Conservation (phyloP, 768 basidiomycete species). For the Suillus placidus region DNA sequence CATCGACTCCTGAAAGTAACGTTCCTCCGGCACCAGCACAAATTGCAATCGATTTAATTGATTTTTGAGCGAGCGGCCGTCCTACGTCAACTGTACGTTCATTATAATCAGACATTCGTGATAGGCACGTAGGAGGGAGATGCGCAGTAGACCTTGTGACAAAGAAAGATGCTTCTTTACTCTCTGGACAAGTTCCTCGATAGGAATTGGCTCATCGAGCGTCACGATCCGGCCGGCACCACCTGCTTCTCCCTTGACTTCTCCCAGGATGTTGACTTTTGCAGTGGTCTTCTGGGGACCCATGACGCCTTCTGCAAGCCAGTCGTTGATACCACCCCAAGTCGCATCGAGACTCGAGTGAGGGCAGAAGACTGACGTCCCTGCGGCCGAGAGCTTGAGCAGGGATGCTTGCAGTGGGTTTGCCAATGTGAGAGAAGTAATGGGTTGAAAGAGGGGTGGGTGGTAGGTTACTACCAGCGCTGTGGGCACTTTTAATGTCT, state of each 20-base stretch:
- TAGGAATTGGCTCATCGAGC: constrained; percentile 55
- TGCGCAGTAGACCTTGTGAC: constrained; percentile 48
- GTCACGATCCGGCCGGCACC: constrained; percentile 73
- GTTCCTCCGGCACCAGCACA: constrained; percentile 91
- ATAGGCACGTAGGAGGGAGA: constrained; percentile 12
- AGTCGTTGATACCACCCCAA: constrained; percentile 87
- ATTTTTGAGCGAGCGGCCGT: constrained; percentile 39
- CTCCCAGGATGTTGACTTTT: constrained; percentile 37
- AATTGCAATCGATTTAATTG: constrained; percentile 71
- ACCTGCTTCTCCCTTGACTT: constrained; percentile 50
- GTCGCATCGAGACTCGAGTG: constrained; percentile 90
- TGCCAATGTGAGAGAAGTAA: constrained; percentile 74
- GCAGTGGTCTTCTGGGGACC: constrained; percentile 34
- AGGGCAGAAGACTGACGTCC: constrained; percentile 85
- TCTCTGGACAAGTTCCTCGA: constrained; percentile 63
- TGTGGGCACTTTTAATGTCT: constrained; percentile 63
- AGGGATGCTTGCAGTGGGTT: constrained; percentile 81
- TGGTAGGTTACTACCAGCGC: constrained; percentile 83
- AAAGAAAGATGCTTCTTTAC: constrained; percentile 72
- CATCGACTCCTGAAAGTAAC: constrained; percentile 67
- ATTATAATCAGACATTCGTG: not conserved
- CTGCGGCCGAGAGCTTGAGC: constrained; percentile 76
- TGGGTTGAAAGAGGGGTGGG: constrained; percentile 77
- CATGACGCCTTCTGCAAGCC: constrained; percentile 66
- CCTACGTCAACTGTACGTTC: constrained; percentile 65